These are phyloP conservation scores for Sugiyamaella paludigena DNA, from an alignment of 1,139 yeast species.

Conservation along the genomic window DNA sequence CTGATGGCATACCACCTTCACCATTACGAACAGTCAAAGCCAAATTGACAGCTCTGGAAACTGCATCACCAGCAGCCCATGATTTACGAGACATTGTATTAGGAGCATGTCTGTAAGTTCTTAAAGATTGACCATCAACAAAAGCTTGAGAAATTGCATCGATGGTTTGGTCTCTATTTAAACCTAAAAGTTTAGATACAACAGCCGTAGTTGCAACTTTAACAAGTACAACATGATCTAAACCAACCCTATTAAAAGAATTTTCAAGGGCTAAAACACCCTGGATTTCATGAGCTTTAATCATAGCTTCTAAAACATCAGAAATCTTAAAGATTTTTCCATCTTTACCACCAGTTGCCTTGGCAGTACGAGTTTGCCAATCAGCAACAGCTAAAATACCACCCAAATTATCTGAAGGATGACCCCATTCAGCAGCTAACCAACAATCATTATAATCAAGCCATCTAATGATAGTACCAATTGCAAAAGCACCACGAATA, in stretches of 20 bases:
- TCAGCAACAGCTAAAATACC: conserved; percentile 59
- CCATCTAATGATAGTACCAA: conserved; percentile 59
- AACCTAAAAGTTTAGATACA: conserved; percentile 52
- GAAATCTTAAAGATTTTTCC: conserved; percentile 45
- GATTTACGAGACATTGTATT: conserved; percentile 61
- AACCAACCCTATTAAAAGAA: conserved; percentile 58
- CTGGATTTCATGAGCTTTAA: conserved; percentile 62
- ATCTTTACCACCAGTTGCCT: conserved; percentile 43
- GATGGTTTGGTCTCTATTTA: conserved; percentile 49
- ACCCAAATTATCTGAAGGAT: conserved; percentile 59
- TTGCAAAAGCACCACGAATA: conserved; percentile 54
- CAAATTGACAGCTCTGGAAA: conserved; percentile 56
- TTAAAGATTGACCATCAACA: conserved; percentile 56
- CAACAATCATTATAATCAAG: conserved; percentile 61
- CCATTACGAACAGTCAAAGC: conserved; percentile 53
- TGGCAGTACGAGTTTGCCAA: conserved; percentile 49
- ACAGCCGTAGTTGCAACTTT: conserved; percentile 63
- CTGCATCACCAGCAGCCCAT: conserved; percentile 68
- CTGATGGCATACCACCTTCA: conserved; percentile 56
- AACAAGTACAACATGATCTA: conserved; percentile 57
- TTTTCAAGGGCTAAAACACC: conserved; percentile 57
- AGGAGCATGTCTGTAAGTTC: conserved; percentile 63
- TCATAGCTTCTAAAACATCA: conserved; percentile 54
- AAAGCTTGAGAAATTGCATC: conserved; percentile 59
- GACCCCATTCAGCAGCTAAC: conserved; percentile 68